Percentiles rank a stretch among this genome's conserved stretches.
phyloP scores from a whole-genome alignment of 1,139 yeast species.

The Zhuliangozyma blackwelliae region DNA sequence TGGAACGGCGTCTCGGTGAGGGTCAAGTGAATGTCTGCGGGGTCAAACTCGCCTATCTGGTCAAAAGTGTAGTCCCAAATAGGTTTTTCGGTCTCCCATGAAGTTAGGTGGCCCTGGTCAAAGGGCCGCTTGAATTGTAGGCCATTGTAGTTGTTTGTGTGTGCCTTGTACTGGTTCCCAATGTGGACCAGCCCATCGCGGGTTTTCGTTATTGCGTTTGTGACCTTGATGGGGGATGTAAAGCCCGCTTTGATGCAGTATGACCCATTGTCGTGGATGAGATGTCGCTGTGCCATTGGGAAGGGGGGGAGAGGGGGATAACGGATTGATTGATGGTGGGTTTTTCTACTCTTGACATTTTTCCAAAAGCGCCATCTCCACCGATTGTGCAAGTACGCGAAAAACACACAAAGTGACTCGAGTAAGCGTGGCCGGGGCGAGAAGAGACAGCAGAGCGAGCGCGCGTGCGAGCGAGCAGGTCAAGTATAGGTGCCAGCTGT shows the following conservation, averaged over 20 bases:
- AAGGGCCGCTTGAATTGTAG: constrained; percentile 75
- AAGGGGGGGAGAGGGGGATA: no score
- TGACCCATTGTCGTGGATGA: constrained; percentile 82
- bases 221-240: constrained; percentile 48
- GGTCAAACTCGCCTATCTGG: constrained; percentile 36
- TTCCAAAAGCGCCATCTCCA: no score
- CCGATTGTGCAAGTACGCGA: no score
- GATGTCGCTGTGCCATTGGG: constrained; percentile 3
- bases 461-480: no score
- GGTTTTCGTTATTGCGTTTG: constrained; percentile 71
- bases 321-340: no score
- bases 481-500: no score
- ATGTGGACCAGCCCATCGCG: constrained; percentile 71
- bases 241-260: constrained; percentile 77
- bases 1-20: constrained; percentile 80
- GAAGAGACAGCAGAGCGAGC: no score
- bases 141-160: constrained; percentile 72
- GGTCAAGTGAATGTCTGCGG: constrained; percentile 47
- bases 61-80: constrained; percentile 79
- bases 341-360: no score
- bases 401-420: no score
- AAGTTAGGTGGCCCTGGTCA: constrained; percentile 81
- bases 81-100: constrained; percentile 92
- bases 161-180: constrained; percentile 61
- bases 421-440: no score